Evolutionary conservation across 2,329 filamentous ascomycete species (phyloP).

Genomic region (Alternaria sp.): DNA sequence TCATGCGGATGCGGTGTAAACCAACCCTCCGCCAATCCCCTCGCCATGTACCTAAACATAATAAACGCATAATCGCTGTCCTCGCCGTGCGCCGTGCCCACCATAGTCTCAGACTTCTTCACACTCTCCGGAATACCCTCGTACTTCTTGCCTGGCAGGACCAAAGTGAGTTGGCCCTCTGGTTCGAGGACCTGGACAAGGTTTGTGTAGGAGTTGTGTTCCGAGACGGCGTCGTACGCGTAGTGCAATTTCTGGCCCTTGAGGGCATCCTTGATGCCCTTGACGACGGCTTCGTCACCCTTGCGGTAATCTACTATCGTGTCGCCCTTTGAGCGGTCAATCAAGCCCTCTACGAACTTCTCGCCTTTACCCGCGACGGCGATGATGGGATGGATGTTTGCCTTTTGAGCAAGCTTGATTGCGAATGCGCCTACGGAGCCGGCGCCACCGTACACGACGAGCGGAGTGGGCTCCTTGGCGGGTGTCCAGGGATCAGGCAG

Average conservation of each 20-base stretch:
- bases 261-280: constrained; percentile 56
- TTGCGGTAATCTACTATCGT: constrained; percentile 62
- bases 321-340: constrained; percentile 53
- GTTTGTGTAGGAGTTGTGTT: constrained; percentile 57
- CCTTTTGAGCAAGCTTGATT: constrained; percentile 50
- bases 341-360: constrained; percentile 48
- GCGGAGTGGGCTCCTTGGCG: constrained; percentile 27
- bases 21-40: constrained; percentile 60
- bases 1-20: constrained; percentile 61
- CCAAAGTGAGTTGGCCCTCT: constrained; percentile 47
- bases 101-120: constrained; percentile 50
- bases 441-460: constrained; percentile 55
- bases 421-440: constrained; percentile 53
- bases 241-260: constrained; percentile 57
- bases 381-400: constrained; percentile 55
- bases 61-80: constrained; percentile 56
- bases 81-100: constrained; percentile 39
- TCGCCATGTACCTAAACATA: constrained; percentile 55
- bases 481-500: constrained; percentile 53
- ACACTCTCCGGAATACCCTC: constrained; percentile 48
- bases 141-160: constrained; percentile 56
- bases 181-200: constrained; percentile 50
- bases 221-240: constrained; percentile 66
- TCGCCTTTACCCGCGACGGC: constrained; percentile 52
- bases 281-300: constrained; percentile 56